phyloP scores from a whole-genome alignment of 768 basidiomycete species.

The Leucosporidium yakuticum region DNA sequence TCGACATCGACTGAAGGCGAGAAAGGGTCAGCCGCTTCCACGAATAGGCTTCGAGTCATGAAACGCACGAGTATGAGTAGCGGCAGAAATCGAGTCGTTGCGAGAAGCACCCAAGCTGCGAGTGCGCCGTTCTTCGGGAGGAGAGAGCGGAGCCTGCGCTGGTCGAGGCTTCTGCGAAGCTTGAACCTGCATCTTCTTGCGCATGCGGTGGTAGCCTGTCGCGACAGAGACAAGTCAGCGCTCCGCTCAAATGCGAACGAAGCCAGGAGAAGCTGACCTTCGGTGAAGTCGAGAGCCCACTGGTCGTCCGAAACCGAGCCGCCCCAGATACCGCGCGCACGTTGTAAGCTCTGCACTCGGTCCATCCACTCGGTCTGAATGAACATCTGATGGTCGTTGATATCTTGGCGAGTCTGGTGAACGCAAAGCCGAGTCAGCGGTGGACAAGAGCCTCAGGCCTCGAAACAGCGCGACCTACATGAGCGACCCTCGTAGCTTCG shows the following conservation, averaged over 20 bases:
- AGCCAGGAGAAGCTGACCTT: not conserved
- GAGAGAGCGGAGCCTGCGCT: not conserved
- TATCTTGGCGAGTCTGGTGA: slow-evolving; percentile 1
- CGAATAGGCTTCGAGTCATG: not conserved
- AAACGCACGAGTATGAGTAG: not conserved
- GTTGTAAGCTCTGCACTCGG: not conserved
- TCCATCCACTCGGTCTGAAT: not conserved
- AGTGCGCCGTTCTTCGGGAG: not conserved
- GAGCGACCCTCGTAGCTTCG: not conserved
- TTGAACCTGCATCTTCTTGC: slow-evolving; percentile 23
- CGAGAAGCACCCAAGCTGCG: not conserved
- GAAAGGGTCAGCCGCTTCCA: not conserved
- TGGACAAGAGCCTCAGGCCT: fast-evolving
- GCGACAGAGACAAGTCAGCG: not conserved
- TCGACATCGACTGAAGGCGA: not conserved
- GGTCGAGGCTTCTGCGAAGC: not conserved
- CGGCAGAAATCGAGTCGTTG: not conserved
- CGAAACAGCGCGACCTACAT: not conserved
- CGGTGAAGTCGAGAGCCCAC: slow-evolving; percentile 9
- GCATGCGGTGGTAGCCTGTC: slow-evolving; percentile 1
- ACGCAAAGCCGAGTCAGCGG: not conserved
- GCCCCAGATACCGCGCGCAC: not conserved
- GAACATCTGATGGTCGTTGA: not conserved
- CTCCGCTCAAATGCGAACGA: not conserved
- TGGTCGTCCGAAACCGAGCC: not conserved